These are phyloP conservation scores for Nyctanthes arbortristis DNA, from an alignment of 257 asterid genomes.

Conservation along the genomic window DNA sequence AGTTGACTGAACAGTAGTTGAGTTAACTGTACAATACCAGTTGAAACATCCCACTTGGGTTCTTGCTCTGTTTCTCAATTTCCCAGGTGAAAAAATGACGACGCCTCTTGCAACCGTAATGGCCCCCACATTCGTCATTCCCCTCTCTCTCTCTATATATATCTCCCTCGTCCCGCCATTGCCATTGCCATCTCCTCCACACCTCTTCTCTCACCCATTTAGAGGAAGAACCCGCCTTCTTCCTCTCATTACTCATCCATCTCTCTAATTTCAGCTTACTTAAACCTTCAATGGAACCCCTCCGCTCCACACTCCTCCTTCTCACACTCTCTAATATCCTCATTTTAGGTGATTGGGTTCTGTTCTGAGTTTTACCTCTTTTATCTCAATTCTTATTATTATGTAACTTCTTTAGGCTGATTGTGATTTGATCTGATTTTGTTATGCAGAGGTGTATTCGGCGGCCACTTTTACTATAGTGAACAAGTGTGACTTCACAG, in stretches of 20 bases:
- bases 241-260: background rate
- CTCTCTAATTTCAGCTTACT: background rate
- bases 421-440: background rate
- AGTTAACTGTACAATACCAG: too few species aligned
- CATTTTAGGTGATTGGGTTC: conserved; percentile 45
- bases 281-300: conserved; percentile 36
- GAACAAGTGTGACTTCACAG: conserved; percentile 41
- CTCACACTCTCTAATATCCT: conserved; percentile 35
- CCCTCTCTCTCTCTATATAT: background rate
- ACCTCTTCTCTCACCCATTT: background rate
- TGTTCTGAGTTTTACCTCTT: too few species aligned
- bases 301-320: conserved; percentile 32
- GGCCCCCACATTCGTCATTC: background rate
- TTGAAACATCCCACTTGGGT: background rate
- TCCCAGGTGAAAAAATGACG: background rate
- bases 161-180: background rate
- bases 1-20: too few species aligned
- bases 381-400: too few species aligned
- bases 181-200: background rate
- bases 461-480: conserved; percentile 41
- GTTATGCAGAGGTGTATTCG: conserved; percentile 29
- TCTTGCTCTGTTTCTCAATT: background rate
- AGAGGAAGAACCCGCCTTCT: conserved; percentile 2
- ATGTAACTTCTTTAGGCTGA: too few species aligned
- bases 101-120: background rate